Evolutionary conservation across 257 asterid species (phyloP).

Genomic region (Lycium ferocissimum): DNA sequence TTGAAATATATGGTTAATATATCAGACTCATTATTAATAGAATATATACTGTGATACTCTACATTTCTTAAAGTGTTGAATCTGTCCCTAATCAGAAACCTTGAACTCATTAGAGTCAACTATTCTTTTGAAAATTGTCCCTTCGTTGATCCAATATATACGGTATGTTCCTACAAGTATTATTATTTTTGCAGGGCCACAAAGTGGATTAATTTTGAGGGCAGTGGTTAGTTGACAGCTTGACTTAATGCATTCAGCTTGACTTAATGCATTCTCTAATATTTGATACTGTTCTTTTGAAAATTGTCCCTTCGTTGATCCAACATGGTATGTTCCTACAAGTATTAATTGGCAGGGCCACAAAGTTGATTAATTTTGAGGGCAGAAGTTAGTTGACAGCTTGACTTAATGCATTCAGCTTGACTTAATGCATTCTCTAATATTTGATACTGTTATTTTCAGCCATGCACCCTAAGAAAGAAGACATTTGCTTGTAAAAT

Average conservation of each 20-base stretch:
- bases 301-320: neutral
- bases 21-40: neutral
- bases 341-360: neutral
- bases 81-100: neutral
- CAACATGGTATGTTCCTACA: no score
- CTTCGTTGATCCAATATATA: neutral
- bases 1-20: neutral
- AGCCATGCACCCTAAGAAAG: neutral
- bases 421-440: neutral
- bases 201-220: neutral
- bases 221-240: neutral
- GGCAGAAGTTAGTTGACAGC: neutral
- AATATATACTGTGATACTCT: neutral
- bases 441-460: neutral
- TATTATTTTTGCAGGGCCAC: conserved; percentile 10
- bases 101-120: neutral
- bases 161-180: conserved; percentile 4
- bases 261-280: neutral
- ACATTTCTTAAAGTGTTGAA: neutral
- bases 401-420: conserved; percentile 1
- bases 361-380: neutral
- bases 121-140: neutral
- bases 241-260: no score
- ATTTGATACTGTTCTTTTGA: neutral
- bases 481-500: no score